phyloP scores from a whole-genome alignment of 2,329 filamentous ascomycete species.

The Zymoseptoria ardabiliae region DNA sequence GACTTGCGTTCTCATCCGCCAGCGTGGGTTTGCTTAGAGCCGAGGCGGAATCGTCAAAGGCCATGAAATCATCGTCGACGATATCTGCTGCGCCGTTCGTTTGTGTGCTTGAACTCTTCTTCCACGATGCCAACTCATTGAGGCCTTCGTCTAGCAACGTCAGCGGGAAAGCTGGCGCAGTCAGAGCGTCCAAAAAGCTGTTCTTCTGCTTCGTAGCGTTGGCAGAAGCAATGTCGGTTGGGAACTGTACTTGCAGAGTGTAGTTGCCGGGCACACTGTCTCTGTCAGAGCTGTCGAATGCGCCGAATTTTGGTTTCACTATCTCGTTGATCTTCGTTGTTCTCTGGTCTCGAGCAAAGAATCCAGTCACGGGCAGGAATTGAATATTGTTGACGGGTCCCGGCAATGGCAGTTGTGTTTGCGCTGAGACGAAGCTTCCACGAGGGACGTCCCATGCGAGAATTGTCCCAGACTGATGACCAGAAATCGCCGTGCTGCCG shows the following conservation, averaged over 20 bases:
- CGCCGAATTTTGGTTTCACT: constrained; percentile 70
- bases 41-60: constrained; percentile 22
- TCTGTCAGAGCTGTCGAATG: constrained; percentile 31
- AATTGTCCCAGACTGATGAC: constrained; percentile 72
- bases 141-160: constrained; percentile 30
- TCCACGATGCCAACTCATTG: constrained; percentile 30
- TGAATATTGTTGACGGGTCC: constrained; percentile 74
- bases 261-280: constrained; percentile 50
- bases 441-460: constrained; percentile 72
- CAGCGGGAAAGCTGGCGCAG: constrained; percentile 37
- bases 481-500: constrained; percentile 69
- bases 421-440: constrained; percentile 57
- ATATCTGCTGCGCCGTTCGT: constrained; percentile 4
- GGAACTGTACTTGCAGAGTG: constrained; percentile 58
- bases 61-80: constrained; percentile 32
- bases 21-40: constrained; percentile 6
- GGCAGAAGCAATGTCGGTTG: constrained; percentile 22
- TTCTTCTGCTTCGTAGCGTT: constrained; percentile 15
- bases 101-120: constrained; percentile 18
- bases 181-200: constrained; percentile 35
- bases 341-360: constrained; percentile 21
- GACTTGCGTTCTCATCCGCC: constrained; percentile 23
- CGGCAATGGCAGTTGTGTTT: constrained; percentile 58
- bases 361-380: constrained; percentile 58
- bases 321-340: constrained; percentile 38